Evolutionary conservation across 257 asterid genomes (phyloP).

Genomic region (Nemophila menziesii): DNA sequence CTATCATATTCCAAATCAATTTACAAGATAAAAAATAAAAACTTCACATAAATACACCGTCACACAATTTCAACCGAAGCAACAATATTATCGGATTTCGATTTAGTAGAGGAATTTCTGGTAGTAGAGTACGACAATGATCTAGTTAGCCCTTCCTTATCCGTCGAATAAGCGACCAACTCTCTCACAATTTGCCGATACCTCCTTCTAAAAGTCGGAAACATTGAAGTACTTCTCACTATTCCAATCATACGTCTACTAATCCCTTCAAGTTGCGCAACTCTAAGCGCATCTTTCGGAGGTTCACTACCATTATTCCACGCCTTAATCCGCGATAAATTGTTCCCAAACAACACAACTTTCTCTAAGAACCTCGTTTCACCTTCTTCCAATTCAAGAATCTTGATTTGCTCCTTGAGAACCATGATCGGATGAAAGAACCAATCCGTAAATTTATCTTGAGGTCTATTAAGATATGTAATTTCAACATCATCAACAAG

Average conservation of each 20-base stretch:
- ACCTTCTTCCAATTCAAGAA: constrained; percentile 50
- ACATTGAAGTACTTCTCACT: constrained; percentile 43
- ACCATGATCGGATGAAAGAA: constrained; percentile 78
- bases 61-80: constrained; percentile 51
- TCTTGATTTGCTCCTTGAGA: constrained; percentile 77
- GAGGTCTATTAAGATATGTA: constrained; percentile 69
- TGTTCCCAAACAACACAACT: constrained; percentile 42
- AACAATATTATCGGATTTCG: constrained; percentile 29
- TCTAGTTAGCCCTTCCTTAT: constrained; percentile 29
- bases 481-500: constrained; percentile 66
- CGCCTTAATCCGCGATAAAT: constrained; percentile 38
- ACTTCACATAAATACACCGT: neutral
- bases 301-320: constrained; percentile 72
- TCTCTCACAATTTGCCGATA: constrained; percentile 71
- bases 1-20: neutral
- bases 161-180: constrained; percentile 22
- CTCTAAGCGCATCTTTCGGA: constrained; percentile 56
- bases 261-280: constrained; percentile 86
- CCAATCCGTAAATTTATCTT: constrained; percentile 79
- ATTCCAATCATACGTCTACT: constrained; percentile 88
- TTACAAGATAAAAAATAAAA: neutral
- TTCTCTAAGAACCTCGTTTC: constrained; percentile 64
- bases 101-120: constrained; percentile 34
- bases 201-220: constrained; percentile 76
- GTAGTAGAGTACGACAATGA: constrained; percentile 17